Conservation (phyloP, 768 basidiomycete species). For the Tricholoma furcatifolium region DNA sequence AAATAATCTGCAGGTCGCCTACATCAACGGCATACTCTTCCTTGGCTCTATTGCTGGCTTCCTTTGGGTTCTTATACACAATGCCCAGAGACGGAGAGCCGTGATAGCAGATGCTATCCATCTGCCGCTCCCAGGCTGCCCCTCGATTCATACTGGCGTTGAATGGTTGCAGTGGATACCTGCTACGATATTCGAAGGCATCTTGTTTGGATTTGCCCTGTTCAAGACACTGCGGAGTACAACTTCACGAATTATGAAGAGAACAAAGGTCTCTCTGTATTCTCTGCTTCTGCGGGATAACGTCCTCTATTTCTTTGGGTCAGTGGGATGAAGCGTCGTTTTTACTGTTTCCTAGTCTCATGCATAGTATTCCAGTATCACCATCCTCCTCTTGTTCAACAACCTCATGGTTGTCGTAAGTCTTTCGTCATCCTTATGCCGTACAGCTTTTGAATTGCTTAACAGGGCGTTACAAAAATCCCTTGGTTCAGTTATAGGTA, state of each 20-base stretch:
- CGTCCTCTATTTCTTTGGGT: slow-evolving; percentile 45
- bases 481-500: slow-evolving; percentile 48
- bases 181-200: slow-evolving; percentile 33
- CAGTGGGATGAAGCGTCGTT: not conserved
- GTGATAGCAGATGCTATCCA: slow-evolving; percentile 36
- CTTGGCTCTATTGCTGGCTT: slow-evolving; percentile 39
- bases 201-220: slow-evolving; percentile 39
- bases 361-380: slow-evolving; percentile 27
- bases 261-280: slow-evolving; percentile 28
- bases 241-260: slow-evolving; percentile 21
- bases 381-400: slow-evolving; percentile 40
- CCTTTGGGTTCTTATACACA: slow-evolving; percentile 38
- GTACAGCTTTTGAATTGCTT: not conserved
- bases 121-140: slow-evolving; percentile 31
- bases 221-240: slow-evolving; percentile 31
- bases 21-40: slow-evolving; percentile 39
- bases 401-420: slow-evolving; percentile 44
- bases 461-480: slow-evolving; percentile 39
- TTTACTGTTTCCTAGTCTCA: not conserved
- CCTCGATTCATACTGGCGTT: slow-evolving; percentile 11
- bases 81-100: slow-evolving; percentile 31
- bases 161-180: slow-evolving; percentile 17
- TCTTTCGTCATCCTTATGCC: not conserved
- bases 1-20: slow-evolving; percentile 27
- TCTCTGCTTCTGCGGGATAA: slow-evolving; percentile 41